Evolutionary conservation across 1,284 basidiomycete genomes (phyloP).

Genomic region (Heterobasidion parviporum): DNA sequence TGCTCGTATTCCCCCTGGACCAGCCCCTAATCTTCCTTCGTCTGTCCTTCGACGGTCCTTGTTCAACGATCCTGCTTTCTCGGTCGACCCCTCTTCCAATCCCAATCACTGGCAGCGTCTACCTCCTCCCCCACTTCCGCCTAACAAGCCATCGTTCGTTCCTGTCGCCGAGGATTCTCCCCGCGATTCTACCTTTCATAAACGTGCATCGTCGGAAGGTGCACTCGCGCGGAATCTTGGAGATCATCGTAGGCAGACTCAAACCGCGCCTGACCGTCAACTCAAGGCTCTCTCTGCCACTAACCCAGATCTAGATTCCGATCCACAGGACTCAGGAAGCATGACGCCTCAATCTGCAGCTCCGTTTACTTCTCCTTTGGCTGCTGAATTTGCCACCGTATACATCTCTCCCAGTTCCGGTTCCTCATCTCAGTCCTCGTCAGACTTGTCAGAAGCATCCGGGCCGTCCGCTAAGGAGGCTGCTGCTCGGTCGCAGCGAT

Average conservation of each 20-base stretch:
- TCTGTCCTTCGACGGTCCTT: conserved; percentile 6
- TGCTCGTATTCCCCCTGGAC: conserved; percentile 7
- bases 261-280: neutral
- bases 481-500: too few species aligned
- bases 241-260: neutral
- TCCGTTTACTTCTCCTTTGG: neutral
- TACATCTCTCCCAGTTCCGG: too few species aligned
- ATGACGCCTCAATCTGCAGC: neutral
- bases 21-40: conserved; percentile 8
- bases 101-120: conserved; percentile 18
- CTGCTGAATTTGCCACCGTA: too few species aligned
- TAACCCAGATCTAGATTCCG: neutral
- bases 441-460: neutral
- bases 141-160: neutral
- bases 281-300: neutral
- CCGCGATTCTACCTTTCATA: neutral
- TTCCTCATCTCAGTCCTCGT: too few species aligned
- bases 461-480: neutral
- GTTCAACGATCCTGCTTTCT: conserved; percentile 28
- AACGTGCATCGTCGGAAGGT: neutral
- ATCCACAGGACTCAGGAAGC: neutral
- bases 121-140: conserved; percentile 1
- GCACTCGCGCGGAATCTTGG: neutral
- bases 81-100: conserved; percentile 24
- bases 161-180: neutral